These are phyloP conservation scores for Eurotiales sp. DNA, from an alignment of 2,329 filamentous ascomycete species.

Conservation along the genomic window DNA sequence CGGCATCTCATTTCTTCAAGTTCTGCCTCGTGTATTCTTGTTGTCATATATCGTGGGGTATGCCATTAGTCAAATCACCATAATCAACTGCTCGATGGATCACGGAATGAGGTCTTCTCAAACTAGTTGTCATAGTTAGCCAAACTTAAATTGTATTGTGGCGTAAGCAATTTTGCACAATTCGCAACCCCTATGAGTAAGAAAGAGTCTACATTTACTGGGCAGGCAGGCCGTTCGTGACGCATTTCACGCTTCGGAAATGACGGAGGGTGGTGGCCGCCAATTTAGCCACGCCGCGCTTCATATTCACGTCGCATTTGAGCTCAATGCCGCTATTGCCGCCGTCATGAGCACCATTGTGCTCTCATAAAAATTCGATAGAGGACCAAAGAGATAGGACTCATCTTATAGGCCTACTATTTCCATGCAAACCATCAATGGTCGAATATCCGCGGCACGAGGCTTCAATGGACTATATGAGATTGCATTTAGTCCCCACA, in stretches of 20 bases:
- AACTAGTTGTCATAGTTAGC: neutral
- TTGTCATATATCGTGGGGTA: neutral
- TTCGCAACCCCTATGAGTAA: too few relatives aligned
- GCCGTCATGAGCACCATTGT: neutral
- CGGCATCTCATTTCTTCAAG: neutral
- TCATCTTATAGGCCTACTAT: neutral
- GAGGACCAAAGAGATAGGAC: neutral
- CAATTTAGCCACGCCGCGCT: neutral
- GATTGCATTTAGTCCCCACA: too few relatives aligned
- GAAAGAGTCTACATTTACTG: too few relatives aligned
- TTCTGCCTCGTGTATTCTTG: neutral
- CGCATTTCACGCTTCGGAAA: neutral
- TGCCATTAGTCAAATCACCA: neutral
- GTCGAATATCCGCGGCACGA: too few relatives aligned
- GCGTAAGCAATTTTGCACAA: too few relatives aligned
- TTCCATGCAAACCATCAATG: too few relatives aligned
- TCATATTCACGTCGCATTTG: neutral
- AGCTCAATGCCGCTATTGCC: neutral
- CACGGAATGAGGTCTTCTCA: neutral
- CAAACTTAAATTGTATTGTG: too few relatives aligned
- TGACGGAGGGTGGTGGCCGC: neutral
- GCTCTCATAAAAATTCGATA: neutral
- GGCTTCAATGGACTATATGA: too few relatives aligned
- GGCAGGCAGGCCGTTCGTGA: too few relatives aligned
- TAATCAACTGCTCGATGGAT: neutral